A percentile compares a stretch with the other conserved stretches of the same genome.
Conservation (phyloP, 140 eudicot genomes). For the Bidens hawaiensis region DNA sequence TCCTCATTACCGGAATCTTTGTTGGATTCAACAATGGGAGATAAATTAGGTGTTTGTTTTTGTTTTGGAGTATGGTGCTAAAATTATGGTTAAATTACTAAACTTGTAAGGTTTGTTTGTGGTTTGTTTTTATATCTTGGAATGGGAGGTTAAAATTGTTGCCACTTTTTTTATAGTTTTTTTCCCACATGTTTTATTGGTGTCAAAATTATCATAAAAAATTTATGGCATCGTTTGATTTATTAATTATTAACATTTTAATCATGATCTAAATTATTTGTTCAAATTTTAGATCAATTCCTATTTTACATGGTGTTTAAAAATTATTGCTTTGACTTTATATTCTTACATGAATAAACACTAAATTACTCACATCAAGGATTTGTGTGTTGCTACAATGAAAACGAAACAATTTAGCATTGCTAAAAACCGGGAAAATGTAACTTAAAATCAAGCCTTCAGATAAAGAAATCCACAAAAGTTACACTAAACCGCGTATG, state of each 20-base stretch:
- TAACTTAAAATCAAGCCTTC: too few relatives aligned
- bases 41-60: constrained; percentile 17
- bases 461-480: too few relatives aligned
- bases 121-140: constrained; percentile 16
- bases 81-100: constrained; percentile 10
- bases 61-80: constrained; percentile 19
- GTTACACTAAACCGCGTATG: too few relatives aligned
- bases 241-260: background rate
- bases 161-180: background rate
- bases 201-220: background rate
- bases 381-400: too few relatives aligned
- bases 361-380: too few relatives aligned
- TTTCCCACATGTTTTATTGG: background rate
- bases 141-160: constrained; percentile 7
- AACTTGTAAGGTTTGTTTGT: constrained; percentile 15
- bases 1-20: constrained; percentile 47
- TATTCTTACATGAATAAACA: too few relatives aligned
- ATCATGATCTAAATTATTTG: too few relatives aligned
- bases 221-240: background rate
- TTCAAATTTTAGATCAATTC: too few relatives aligned
- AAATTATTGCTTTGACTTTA: too few relatives aligned
- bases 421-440: too few relatives aligned
- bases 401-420: too few relatives aligned
- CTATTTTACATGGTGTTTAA: too few relatives aligned
- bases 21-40: constrained; percentile 44